Conservation (phyloP, 495 filamentous ascomycete genomes). For the Xylaria nigripes region DNA sequence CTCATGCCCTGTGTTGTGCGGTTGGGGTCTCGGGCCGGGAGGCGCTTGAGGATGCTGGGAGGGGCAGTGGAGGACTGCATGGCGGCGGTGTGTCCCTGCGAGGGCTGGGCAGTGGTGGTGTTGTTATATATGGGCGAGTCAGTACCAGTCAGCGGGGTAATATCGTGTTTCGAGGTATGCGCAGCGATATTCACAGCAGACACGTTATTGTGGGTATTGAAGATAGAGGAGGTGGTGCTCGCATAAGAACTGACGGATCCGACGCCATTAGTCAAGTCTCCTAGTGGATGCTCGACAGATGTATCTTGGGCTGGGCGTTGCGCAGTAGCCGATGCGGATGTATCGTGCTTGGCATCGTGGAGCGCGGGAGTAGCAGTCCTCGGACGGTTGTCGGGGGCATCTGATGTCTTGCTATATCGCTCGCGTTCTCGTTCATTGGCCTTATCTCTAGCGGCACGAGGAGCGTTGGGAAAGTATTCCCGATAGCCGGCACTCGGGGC, state of each 20-base stretch:
- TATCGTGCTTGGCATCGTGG: constrained; percentile 32
- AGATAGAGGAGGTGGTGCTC: constrained; percentile 57
- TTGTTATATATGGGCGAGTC: constrained; percentile 65
- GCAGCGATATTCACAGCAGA: constrained; percentile 42
- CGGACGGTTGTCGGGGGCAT: constrained; percentile 45
- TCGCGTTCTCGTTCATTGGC: constrained; percentile 46
- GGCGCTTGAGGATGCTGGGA: constrained; percentile 40
- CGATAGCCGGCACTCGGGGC: constrained; percentile 71
- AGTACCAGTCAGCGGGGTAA: constrained; percentile 69
- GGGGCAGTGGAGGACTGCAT: constrained; percentile 15
- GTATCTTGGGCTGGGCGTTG: constrained; percentile 39
- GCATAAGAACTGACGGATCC: constrained; percentile 60
- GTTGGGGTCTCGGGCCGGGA: constrained; percentile 53
- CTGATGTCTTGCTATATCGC: constrained; percentile 23
- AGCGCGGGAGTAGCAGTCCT: constrained; percentile 29
- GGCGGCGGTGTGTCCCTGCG: constrained; percentile 27
- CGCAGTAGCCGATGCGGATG: constrained; percentile 29
- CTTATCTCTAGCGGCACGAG: constrained; percentile 49
- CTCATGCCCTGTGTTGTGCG: constrained; percentile 58
- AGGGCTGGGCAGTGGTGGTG: constrained; percentile 28
- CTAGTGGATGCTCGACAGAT: constrained; percentile 46
- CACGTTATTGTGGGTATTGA: constrained; percentile 47
- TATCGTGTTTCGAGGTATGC: constrained; percentile 40
- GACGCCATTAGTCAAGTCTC: constrained; percentile 54
- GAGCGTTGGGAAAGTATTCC: constrained; percentile 84